Evolutionary conservation across 371 early-diverging fungal genomes (phyloP), one percentile per base, ranked within the genome.

Genomic region (Mortierella sp.): DNA sequence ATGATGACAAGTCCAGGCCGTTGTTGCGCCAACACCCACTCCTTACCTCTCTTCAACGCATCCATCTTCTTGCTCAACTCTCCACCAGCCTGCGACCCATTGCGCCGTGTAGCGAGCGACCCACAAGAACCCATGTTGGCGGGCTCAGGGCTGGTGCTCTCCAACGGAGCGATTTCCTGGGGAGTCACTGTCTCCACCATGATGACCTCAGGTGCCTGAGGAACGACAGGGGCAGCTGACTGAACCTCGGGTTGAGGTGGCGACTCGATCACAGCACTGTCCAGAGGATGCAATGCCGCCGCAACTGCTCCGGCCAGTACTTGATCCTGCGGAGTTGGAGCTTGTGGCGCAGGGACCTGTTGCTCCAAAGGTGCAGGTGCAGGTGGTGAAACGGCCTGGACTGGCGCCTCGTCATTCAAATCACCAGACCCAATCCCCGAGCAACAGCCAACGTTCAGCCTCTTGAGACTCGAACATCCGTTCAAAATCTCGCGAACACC

Each of bases 401-500:
- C 11, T 2, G 54, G 16, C 2, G 10, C 51, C 0, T 75, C 38
- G n/a, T 21, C 68, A n/a, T 32, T 46, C 74, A 81, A 32, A 8
- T 51, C 70, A 0, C 78, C 85, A 4, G 78, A 27, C 12, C 86
- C 86, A 46, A 86, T 82, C 0, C 86, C 86, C 10, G 82, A 76
- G 38, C 86, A 86, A 16, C 75, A 72, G 70, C 82, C 79, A 32
- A 86, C 44, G 49, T 86, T 86, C 74, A 86, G 65, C n/a, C 68
- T 72, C 56, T 48, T 74, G 71, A 86, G 38, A 48, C 70, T 73
- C 11, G 63, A 51, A 41, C 86, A 86, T 11, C 86, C 82, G 35
- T 71, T 75, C 79, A 90, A 38, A 27, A 90, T 82, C 18, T 88
- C 75, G 11, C 88, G 75, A 1, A 94, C 79, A 21, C 94, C 92